A percentile compares a stretch with the other conserved stretches of the same genome.
These are phyloP conservation scores for Solanum gracilifrons DNA, from an alignment of 257 asterid genomes.

Conservation along the genomic window DNA sequence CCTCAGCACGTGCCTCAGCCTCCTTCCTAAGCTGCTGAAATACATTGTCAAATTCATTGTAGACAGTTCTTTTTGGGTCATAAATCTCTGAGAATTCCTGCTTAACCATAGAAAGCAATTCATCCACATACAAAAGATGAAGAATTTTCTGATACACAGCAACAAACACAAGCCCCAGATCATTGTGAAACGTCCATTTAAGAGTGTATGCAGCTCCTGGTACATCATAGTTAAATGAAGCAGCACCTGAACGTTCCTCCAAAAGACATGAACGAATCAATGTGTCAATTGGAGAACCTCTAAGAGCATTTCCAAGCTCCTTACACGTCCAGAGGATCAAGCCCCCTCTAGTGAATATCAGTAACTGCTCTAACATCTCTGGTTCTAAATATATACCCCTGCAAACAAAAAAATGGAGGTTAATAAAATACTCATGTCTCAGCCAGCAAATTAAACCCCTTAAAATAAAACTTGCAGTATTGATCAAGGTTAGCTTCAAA, in stretches of 20 bases:
- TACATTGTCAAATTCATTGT: constrained; percentile 57
- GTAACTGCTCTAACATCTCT: constrained; percentile 80
- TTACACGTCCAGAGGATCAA: constrained; percentile 97
- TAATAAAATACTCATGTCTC: neutral
- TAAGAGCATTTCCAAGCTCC: constrained; percentile 90
- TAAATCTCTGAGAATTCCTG: constrained; percentile 59
- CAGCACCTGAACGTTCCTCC: constrained; percentile 93
- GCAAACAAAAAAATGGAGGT: neutral
- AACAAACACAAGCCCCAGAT: constrained; percentile 89
- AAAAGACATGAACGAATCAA: constrained; percentile 88
- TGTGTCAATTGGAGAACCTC: constrained; percentile 87
- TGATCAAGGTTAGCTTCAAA: neutral
- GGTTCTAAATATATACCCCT: neutral
- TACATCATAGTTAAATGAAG: constrained; percentile 76
- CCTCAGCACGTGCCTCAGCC: constrained; percentile 92
- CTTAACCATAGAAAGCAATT: constrained; percentile 83
- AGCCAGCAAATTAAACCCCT: neutral
- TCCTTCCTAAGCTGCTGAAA: constrained; percentile 89
- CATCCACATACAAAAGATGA: constrained; percentile 89
- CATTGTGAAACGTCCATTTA: constrained; percentile 95
- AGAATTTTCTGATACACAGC: constrained; percentile 90
- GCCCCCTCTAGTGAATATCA: constrained; percentile 91
- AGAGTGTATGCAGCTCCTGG: constrained; percentile 91
- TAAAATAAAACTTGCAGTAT: neutral
- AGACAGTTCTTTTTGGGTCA: constrained; percentile 62